Base-by-base conservation (phyloP, 345 rosid genomes). In the Excoecaria cochinchinensis region DNA sequence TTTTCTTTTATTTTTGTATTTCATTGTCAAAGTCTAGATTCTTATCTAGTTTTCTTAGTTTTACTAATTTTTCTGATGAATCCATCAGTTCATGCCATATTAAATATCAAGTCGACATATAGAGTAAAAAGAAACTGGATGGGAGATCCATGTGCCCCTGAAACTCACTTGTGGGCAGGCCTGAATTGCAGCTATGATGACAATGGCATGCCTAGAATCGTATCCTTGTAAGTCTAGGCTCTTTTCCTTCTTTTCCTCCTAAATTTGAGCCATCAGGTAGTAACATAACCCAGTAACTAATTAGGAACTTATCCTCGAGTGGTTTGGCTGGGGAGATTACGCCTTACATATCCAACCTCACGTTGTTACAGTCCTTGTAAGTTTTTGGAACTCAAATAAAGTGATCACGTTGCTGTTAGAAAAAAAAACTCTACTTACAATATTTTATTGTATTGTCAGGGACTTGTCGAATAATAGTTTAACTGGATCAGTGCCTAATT, bases 401-500 rank as follows among this genome's bases (percentile, higher is more conserved):
- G 47, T 44, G 47, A 44, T 4, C 0, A 44, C 8, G 47, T 44
- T 44, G 47, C 47, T 1, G 1, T 44, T 9, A 44, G 47, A 44
- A 44, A 4, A 5, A 1, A 44, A 5, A 5, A 44, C 0, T 9
- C 8, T 9, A 5, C 8, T 19, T 56, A 57, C 31, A 57, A 57
- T 4, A 19, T n/a, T 21, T 2, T n/a, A 57, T 6, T 22, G 22
- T 1, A 57, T n/a, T 57, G 2, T n/a, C 81, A 86, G 92, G 85
- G 92, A 89, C 73, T 81, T 89, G 73, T 87, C 90, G n/a, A 80
- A 87, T 84, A 89, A 89, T 73, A 67, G 39, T 72, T 79, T 87
- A 9, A 83, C 48, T 13, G 92, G 89, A 79, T 36, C 60, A 14
- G 76, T 89, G 57, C 89, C 92, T 0, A 84, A 79, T 0, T 83